These are phyloP conservation scores for Centella asiatica DNA, from an alignment of 129 eudicot species.

Conservation along the genomic window DNA sequence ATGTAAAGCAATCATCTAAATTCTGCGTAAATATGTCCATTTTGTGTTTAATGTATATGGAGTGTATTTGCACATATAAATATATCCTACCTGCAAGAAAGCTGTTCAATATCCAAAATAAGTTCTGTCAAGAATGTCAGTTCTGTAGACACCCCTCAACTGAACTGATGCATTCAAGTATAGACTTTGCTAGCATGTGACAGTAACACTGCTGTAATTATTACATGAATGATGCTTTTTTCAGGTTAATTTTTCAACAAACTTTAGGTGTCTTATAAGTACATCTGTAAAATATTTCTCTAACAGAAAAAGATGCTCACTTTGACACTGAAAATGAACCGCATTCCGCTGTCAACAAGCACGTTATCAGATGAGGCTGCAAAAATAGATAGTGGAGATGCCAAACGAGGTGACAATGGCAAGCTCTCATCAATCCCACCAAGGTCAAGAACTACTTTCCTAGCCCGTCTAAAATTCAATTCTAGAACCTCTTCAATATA, in stretches of 20 bases:
- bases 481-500: slow-evolving; percentile 88
- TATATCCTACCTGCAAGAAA: too few relatives aligned
- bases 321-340: slow-evolving; percentile 72
- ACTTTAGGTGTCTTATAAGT: too few relatives aligned
- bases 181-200: too few relatives aligned
- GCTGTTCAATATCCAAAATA: too few relatives aligned
- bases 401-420: slow-evolving; percentile 85
- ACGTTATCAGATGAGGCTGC: slow-evolving; percentile 64
- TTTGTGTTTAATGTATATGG: neutral
- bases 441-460: slow-evolving; percentile 66
- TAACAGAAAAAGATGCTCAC: slow-evolving; percentile 40
- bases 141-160: too few relatives aligned
- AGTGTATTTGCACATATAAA: too few relatives aligned
- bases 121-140: too few relatives aligned
- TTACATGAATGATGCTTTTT: too few relatives aligned
- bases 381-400: slow-evolving; percentile 82
- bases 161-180: too few relatives aligned
- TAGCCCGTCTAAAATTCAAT: slow-evolving; percentile 72
- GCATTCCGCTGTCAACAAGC: slow-evolving; percentile 71
- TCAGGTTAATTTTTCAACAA: too few relatives aligned
- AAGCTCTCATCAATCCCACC: slow-evolving; percentile 51
- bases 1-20: neutral
- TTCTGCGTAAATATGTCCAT: neutral
- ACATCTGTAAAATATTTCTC: too few relatives aligned
- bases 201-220: too few relatives aligned